A percentile compares a stretch with the other conserved stretches of the same genome.
These are phyloP conservation scores for Sutorius australiensis DNA, from an alignment of 768 basidiomycete species.

Conservation along the genomic window DNA sequence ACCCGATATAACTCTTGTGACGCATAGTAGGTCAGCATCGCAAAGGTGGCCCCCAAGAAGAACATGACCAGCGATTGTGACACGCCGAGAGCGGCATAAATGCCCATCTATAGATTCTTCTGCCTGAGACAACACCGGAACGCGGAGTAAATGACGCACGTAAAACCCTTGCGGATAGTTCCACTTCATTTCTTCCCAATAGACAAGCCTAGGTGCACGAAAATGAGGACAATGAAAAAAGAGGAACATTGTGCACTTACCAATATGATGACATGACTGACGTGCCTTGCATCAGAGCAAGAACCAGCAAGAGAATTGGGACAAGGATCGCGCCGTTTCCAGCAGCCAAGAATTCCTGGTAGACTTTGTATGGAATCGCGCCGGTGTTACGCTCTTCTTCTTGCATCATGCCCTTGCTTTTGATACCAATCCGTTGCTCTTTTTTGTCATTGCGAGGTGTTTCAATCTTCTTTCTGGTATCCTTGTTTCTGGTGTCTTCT, in stretches of 20 bases:
- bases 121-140: conserved; percentile 18
- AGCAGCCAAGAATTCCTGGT: conserved; percentile 56
- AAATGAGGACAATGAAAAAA: not conserved
- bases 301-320: conserved; percentile 58
- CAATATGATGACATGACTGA: conserved; percentile 73
- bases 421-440: conserved; percentile 31
- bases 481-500: conserved; percentile 43
- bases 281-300: conserved; percentile 65
- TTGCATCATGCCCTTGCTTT: conserved; percentile 68
- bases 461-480: conserved; percentile 31
- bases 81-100: conserved; percentile 73
- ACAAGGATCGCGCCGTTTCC: conserved; percentile 64
- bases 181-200: conserved; percentile 60
- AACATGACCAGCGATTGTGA: conserved; percentile 67
- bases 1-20: conserved; percentile 66
- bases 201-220: conserved; percentile 58
- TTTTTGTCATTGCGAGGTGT: conserved; percentile 36
- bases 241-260: conserved; percentile 34
- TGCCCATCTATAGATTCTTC: conserved; percentile 55
- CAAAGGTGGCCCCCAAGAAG: conserved; percentile 61
- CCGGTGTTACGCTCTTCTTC: conserved; percentile 80
- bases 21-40: conserved; percentile 71
- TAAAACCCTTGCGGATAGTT: conserved; percentile 62
- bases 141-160: conserved; percentile 41
- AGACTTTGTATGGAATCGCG: conserved; percentile 37